Evolutionary conservation across 208 protist species (phyloP).

Genomic region (Crithidia expoeki): DNA sequence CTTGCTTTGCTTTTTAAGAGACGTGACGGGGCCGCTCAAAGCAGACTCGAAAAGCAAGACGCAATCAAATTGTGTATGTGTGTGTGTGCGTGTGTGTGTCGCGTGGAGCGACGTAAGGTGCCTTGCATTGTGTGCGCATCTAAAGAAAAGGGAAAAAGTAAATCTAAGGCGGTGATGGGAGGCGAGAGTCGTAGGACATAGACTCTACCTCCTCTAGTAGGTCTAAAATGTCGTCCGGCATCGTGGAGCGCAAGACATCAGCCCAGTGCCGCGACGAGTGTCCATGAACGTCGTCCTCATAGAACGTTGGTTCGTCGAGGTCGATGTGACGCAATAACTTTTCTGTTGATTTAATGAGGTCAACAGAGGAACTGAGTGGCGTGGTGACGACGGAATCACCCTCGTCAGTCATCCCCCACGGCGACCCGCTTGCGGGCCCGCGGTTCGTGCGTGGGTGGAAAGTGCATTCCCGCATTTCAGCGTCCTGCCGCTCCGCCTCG

Average conservation of each 20-base stretch:
- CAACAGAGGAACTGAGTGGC: not conserved
- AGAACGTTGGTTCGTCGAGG: not conserved
- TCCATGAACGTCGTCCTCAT: not conserved
- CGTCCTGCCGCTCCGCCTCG: constrained; percentile 18
- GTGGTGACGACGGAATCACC: not conserved
- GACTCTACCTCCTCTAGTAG: constrained; percentile 22
- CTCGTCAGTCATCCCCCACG: constrained; percentile 10
- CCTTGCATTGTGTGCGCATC: too few species aligned
- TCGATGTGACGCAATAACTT: constrained; percentile 20
- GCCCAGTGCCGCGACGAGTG: constrained; percentile 1
- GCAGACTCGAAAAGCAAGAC: too few species aligned
- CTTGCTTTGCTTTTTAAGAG: too few species aligned
- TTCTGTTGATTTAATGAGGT: constrained; percentile 20
- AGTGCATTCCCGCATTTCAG: constrained; percentile 38
- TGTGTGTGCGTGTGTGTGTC: too few species aligned
- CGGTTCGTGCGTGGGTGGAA: constrained; percentile 39
- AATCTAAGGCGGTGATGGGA: not conserved
- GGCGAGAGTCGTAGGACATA: constrained; percentile 8
- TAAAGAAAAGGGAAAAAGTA: not conserved
- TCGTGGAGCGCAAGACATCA: not conserved
- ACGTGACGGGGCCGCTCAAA: too few species aligned
- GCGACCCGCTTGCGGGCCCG: not conserved
- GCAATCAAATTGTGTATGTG: too few species aligned
- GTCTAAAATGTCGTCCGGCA: constrained; percentile 16
- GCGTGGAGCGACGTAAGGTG: too few species aligned